Base-by-base conservation (phyloP, 352 stramenopile species). In the Pythium aristosporum region DNA sequence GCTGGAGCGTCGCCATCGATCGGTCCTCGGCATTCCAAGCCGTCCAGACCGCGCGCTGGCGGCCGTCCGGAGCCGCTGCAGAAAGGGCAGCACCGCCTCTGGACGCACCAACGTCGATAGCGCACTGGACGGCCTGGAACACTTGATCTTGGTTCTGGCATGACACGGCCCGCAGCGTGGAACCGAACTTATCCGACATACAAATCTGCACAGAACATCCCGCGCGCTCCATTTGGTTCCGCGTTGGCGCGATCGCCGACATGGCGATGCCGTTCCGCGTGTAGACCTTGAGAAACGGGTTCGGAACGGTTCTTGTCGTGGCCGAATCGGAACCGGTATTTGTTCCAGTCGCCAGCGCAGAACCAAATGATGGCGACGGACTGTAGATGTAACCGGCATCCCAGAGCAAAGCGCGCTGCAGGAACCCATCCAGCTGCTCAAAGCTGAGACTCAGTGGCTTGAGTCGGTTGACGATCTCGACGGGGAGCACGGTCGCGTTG, bases 371-470 rank as follows among this genome's bases (percentile, higher is more conserved):
- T 7, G 50, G 30, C 34, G 62, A 49, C 44, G 63, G 55, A 25
- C 52, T 69, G 55, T 65, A 69, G 21, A 69, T 60, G 56, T 80
- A 89, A 0, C 79, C 80, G 4, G 59, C 71, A 43, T 89, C 80
- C 80, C 78, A 89, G 7, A 89, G 60, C 50, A 89, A 58, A 3
- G 77, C 79, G 10, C 75, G 78, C 46, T 89, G 80, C 0, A 83
- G 57, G 28, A 57, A 65, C 9, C 66, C 66, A 44, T 73, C 66
- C 30, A 73, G 56, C 50, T 73, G 52, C 51, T 66, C 55, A 34
- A 73, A 73, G 11, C 20, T 12, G 34, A 73, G 56, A 12, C 52
- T 51, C 23, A 66, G 53, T 7, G 57, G 46, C 15, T 50, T 43
- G 30, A 73, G 52, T 0, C 66, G 66, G 11, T 30, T 18, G 7